Evolutionary conservation across 1,284 basidiomycete genomes (phyloP), one percentile per base, ranked within the genome.

Genomic region (Puccinia novopanici): DNA sequence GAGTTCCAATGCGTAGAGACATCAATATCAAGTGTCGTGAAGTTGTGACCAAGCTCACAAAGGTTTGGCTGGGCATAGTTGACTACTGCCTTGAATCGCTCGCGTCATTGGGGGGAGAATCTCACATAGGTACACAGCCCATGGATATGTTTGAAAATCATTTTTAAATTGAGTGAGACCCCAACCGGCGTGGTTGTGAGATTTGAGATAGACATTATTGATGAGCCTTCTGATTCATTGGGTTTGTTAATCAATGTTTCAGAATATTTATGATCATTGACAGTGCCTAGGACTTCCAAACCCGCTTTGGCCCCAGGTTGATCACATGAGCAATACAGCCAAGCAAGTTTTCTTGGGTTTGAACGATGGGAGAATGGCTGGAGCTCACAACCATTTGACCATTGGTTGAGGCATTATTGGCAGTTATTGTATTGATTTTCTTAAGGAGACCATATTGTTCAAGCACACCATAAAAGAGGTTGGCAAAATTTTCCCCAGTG

Each of bases 271-370:
- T 37, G 5, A 27, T 12, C 24, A 19, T 22, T 70, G 22, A 37
- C 8, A n/a, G 27, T 19, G 27, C 67, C 67, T 45, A 70, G 67
- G 22, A 50, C 40, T 3, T 8, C 67, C 54, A 73, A 22, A 17
- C 71, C 52, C 3, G 71, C 71, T 73, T 73, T 74, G 6, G 52
- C 72, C n/a, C 37, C 52, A 74, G 27, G 34, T 74, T 61, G 4
- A 74, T 74, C 12, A 61, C 34, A 45, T 73, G 71, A 19, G 71
- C 52, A 12, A 73, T 57, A 57, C 48, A 73, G 3, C 71, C 71
- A 5, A 73, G 30, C 34, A 73, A 48, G 9, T 73, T 37, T 37
- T 70, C 8, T 48, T 22, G 17, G 24, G 4, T 17, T 71, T 68
- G 40, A 68, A 48, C 27, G 40, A 27, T 42, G 40, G 40, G 24